phyloP scores from a whole-genome alignment of 345 rosid species.

The Hibiscus mutabilis region DNA sequence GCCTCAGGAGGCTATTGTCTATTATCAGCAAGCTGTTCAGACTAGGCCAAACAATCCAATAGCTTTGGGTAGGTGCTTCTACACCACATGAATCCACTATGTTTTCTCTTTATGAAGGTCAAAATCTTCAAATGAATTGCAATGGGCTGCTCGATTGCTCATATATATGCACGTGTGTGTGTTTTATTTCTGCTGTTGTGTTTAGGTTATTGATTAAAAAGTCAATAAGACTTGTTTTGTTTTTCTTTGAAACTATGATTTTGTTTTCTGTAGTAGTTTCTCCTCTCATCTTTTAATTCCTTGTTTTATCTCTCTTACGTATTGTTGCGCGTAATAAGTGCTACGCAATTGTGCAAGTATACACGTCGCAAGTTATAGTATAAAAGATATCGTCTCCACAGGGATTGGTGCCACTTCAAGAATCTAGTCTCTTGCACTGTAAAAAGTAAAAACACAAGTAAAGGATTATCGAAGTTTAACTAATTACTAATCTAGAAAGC shows the following conservation, averaged over 20 bases:
- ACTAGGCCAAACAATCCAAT: conserved; percentile 72
- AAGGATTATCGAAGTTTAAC: too few species aligned
- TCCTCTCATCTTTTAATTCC: neutral
- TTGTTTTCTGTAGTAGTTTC: neutral
- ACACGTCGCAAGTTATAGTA: too few species aligned
- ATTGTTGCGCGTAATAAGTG: too few species aligned
- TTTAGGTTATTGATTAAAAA: neutral
- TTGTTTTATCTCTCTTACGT: neutral
- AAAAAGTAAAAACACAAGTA: too few species aligned
- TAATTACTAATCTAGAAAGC: too few species aligned
- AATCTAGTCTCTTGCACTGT: too few species aligned
- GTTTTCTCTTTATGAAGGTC: neutral
- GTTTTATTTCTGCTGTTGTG: neutral
- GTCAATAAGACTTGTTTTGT: neutral
- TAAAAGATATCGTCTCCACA: too few species aligned
- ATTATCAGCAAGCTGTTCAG: conserved; percentile 91
- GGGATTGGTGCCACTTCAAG: too few species aligned
- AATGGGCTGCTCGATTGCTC: neutral
- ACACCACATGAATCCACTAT: neutral
- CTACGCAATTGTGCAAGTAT: too few species aligned
- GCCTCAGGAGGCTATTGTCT: conserved; percentile 87
- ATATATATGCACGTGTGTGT: neutral
- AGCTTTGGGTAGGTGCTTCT: conserved; percentile 64
- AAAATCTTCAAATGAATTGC: neutral
- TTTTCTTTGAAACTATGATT: neutral